Evolutionary conservation across 2,329 filamentous ascomycete genomes (phyloP).

Genomic region (Fusarium ramigenum): DNA sequence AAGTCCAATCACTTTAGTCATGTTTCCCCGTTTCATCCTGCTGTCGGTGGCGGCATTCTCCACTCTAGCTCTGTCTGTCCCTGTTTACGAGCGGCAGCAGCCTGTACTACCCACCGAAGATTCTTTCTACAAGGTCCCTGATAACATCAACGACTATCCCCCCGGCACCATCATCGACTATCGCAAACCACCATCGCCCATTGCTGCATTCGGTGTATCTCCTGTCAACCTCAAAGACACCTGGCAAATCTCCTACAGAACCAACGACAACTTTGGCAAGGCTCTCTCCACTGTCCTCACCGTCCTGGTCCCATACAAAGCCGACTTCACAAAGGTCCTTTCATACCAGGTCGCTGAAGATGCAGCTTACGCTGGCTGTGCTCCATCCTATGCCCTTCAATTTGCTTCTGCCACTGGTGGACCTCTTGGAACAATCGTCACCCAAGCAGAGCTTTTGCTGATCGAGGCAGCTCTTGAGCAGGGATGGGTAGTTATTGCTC

Average conservation of each 20-base stretch:
- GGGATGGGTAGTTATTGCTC: background rate
- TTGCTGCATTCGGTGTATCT: background rate
- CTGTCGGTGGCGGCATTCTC: background rate
- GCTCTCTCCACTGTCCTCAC: background rate
- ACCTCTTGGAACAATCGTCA: background rate
- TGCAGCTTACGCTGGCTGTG: background rate
- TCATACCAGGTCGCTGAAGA: background rate
- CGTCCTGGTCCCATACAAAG: background rate
- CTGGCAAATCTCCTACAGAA: background rate
- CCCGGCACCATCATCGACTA: background rate
- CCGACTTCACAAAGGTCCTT: background rate
- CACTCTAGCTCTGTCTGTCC: background rate
- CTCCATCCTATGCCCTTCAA: background rate
- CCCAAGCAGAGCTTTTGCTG: background rate
- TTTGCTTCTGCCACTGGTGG: background rate
- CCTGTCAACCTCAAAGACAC: background rate
- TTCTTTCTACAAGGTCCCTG: background rate
- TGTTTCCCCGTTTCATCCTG: background rate
- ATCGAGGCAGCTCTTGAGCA: background rate
- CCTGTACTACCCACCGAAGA: background rate
- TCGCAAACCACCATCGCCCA: background rate
- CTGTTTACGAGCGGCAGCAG: background rate
- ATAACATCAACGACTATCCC: background rate
- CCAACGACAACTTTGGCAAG: background rate
- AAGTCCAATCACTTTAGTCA: background rate